Evolutionary conservation across 2,329 filamentous ascomycete species (phyloP).

Genomic region (Rhinocladiella mackenziei): DNA sequence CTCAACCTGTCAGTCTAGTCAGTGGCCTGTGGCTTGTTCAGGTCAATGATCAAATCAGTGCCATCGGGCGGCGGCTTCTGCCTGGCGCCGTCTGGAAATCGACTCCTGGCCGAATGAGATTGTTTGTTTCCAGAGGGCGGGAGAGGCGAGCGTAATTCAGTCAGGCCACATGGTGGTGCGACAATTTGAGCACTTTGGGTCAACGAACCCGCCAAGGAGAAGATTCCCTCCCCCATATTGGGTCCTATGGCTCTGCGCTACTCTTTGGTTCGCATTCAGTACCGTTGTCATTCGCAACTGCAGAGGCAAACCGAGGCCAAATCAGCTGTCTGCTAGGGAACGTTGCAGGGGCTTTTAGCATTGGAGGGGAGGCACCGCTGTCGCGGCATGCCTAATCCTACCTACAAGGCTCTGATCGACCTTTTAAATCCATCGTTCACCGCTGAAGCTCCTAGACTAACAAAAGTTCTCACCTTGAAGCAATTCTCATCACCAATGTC

Average conservation of each 20-base stretch:
- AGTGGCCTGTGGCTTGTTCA: not conserved
- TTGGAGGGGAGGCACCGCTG: not conserved
- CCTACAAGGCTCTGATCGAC: not conserved
- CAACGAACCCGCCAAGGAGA: not conserved
- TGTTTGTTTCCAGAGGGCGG: not conserved
- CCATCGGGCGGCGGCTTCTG: not conserved
- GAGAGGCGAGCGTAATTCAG: slow-evolving; percentile 9
- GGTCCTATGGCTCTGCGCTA: not conserved
- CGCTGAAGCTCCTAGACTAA: too few relatives aligned
- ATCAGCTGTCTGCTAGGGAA: not conserved
- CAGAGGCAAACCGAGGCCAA: not conserved
- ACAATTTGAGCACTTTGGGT: slow-evolving; percentile 1
- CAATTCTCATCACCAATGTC: slow-evolving; percentile 10
- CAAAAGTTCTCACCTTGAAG: not conserved
- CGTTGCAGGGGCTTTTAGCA: not conserved
- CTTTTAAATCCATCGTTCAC: slow-evolving; percentile 3
- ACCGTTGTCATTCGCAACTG: not conserved
- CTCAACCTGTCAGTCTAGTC: not conserved
- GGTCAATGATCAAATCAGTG: not conserved
- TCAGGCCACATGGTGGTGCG: slow-evolving; percentile 21
- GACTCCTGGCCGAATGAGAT: slow-evolving; percentile 1
- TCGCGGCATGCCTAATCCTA: not conserved
- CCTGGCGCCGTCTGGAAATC: not conserved
- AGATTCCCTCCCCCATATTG: not conserved
- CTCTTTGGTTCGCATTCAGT: not conserved